Base-by-base conservation (phyloP, 164 flowering plant genomes). In the Pachysandra terminalis region DNA sequence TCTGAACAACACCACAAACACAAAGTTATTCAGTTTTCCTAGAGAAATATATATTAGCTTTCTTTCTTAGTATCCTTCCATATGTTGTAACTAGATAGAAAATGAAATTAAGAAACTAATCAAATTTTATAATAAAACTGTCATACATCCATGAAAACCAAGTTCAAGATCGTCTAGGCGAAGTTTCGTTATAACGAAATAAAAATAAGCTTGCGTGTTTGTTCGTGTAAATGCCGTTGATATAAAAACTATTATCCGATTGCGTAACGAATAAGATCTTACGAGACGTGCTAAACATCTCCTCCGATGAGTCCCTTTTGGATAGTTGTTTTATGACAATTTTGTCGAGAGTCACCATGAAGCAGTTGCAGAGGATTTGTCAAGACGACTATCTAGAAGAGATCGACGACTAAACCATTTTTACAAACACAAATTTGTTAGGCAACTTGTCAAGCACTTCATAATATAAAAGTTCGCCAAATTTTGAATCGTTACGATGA, bases 361-460 rank as follows among this genome's bases (percentile, higher is more conserved):
- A 58, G 67, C 68, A 74, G 73, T 70, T 37, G 56, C 19, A 40
- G 57, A 17, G 24, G 19, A 51, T 19, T 26, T 8, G 13, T 55
- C 37, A 68, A 40, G 35, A 35, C 55, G 68, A 66, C 63, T 41
- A 41, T 49, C 54, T 69, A 59, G 58, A 65, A 62, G 56, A 13
- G 65, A 35, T 55, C 60, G 7, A 24, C 6, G 35, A 61, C 27
- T 23, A 24, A 32, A 26, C 1, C 23, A 37, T 0, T 13, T 32
- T 32, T 27, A 51, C 13, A 19, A 25, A 48, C 25, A 23, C 53
- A 40, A 63, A 35, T 63, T 69, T 69, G 67, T 63, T 69, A 57
- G 32, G 24, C 45, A 45, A 45, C 74, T 71, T 71, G 64, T 65
- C 3, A 32, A 71, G 56, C 74, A 71, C 74, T 71, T 71, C 65